phyloP scores from a whole-genome alignment of 2,329 filamentous ascomycete genomes.

The Fusarium sp. region DNA sequence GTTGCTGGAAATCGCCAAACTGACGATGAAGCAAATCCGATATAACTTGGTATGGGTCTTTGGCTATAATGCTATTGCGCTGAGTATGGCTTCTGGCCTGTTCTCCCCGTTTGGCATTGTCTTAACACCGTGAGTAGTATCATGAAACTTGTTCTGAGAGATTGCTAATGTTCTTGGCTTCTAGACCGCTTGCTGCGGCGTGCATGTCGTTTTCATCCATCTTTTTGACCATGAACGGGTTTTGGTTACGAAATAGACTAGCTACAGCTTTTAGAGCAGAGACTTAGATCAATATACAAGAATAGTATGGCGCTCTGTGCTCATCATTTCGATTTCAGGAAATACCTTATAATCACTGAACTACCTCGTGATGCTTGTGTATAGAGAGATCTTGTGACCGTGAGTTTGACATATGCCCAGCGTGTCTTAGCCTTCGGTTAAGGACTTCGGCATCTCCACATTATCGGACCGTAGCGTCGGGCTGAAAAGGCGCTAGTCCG shows the following conservation, averaged over 20 bases:
- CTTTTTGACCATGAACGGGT: background rate
- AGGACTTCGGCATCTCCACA: background rate
- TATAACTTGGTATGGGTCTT: background rate
- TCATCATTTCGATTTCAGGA: no score
- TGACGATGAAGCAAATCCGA: background rate
- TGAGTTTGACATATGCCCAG: no score
- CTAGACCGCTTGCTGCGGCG: background rate
- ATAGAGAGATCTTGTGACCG: no score
- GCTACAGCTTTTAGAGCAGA: background rate
- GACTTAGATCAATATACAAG: background rate
- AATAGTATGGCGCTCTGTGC: rapidly evolving
- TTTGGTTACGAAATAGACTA: background rate
- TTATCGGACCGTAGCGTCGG: background rate
- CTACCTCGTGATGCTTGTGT: no score
- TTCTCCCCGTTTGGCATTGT: background rate
- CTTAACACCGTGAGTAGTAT: background rate
- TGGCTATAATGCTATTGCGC: background rate
- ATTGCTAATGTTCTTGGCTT: no score
- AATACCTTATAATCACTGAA: no score
- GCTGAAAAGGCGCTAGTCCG: background rate
- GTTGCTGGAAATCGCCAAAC: background rate
- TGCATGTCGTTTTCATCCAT: background rate
- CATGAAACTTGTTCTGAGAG: no score
- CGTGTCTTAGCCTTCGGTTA: background rate
- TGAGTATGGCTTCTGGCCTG: background rate